A percentile compares a stretch with the other conserved stretches of the same genome.
Conservation (phyloP, 148 eudicot genomes). For the Fallopia convolvulus region DNA sequence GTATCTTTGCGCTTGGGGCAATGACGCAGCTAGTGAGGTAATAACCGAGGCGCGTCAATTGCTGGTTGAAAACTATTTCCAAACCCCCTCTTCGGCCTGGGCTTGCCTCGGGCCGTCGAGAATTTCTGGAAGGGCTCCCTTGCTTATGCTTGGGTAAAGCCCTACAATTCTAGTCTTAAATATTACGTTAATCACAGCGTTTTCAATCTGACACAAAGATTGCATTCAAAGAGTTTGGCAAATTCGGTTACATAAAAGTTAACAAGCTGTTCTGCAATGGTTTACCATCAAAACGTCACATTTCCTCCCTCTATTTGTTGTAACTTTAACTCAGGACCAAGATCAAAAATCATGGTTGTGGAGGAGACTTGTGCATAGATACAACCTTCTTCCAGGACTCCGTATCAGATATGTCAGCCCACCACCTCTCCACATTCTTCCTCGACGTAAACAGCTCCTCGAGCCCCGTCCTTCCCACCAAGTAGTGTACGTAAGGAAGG, state of each 20-base stretch:
- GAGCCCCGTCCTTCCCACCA: slow-evolving; percentile 47
- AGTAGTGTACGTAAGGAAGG: slow-evolving; percentile 60
- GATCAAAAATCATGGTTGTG: not conserved
- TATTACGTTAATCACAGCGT: not conserved
- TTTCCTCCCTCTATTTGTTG: not conserved
- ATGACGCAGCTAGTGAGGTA: slow-evolving; percentile 23
- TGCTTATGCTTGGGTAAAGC: slow-evolving; percentile 17
- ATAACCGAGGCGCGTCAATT: slow-evolving; percentile 32
- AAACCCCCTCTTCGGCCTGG: slow-evolving; percentile 32
- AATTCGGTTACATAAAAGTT: too few relatives aligned
- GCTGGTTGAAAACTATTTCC: slow-evolving; percentile 39
- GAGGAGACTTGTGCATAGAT: slow-evolving; percentile 50
- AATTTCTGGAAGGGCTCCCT: slow-evolving; percentile 21
- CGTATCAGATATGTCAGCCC: slow-evolving; percentile 63
- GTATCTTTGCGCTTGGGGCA: slow-evolving; percentile 35
- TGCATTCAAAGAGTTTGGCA: too few relatives aligned
- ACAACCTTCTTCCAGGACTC: slow-evolving; percentile 79
- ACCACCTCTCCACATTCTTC: slow-evolving; percentile 84
- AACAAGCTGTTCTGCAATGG: not conserved
- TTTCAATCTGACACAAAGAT: not conserved
- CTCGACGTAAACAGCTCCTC: slow-evolving; percentile 52
- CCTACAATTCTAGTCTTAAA: slow-evolving; percentile 8
- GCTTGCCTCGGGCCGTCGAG: slow-evolving; percentile 25
- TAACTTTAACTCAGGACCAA: not conserved
- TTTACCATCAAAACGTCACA: not conserved